Evolutionary conservation across 1,139 yeast species (phyloP), one percentile per base, ranked within the genome.

Genomic region (Yamadazyma conglobata): DNA sequence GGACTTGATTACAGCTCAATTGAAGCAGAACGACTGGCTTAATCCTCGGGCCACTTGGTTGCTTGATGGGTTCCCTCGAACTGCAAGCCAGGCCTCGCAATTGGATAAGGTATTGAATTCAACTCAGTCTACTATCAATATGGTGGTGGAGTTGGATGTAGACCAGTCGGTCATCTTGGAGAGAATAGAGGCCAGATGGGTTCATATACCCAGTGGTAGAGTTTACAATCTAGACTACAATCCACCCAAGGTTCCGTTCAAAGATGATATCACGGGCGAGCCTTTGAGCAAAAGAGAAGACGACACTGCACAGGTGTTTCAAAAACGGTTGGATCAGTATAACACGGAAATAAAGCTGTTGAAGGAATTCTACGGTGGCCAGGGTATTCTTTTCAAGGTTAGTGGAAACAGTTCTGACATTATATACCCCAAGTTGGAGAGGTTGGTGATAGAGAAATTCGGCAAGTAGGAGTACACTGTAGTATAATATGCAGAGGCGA

Each of bases 51-150:
- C 78, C 2, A 63, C 77, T 9, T 88, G 95, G 88, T 61, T 89
- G 18, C 64, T 89, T 32, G 97, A 89, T 52, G 97, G 97, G 27
- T 89, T 88, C 50, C 97, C 97, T 3, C 64, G 97, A 38, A 89
- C 93, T 0, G 54, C 63, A 15, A 59, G 58, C 3, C 97, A 89
- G 56, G 96, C 96, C 0, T 12, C 20, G n/a, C 40, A 34, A 20
- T 60, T 89, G 25, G 77, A 77, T 34, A 40, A 49, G 12, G 68
- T 70, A 7, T 60, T 88, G 29, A 40, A 40, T 0, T 42, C 56
- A 8, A 40, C 56, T 18, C 40, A 58, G 1, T 57, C 79, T 1
- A 52, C 58, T 10, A 54, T 88, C 34, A 87, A 85, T 48, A 52
- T 83, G 41, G 95, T 88, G 10, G 85, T 88, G 5, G 93, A 86